A percentile compares a stretch with the other conserved stretches of the same genome.
These are phyloP conservation scores for Rutstroemia sp. DNA, from an alignment of 2,329 filamentous ascomycete species.

Conservation along the genomic window DNA sequence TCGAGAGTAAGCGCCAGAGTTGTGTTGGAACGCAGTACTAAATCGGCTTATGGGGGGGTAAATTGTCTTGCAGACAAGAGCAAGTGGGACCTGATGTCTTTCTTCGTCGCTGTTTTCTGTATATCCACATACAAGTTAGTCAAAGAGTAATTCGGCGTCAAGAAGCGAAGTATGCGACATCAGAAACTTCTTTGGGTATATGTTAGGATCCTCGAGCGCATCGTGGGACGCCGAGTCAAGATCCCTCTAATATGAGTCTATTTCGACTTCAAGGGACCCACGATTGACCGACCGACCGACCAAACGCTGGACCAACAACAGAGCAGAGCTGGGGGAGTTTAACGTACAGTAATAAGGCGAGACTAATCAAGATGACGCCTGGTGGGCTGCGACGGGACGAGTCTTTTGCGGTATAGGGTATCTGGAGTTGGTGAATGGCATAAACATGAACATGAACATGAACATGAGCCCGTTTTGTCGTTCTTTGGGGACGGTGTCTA, in stretches of 20 bases:
- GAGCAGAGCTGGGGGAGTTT: too few species aligned
- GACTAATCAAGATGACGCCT: too few species aligned
- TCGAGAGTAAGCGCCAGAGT: slow-evolving; percentile 3
- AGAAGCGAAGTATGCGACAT: not conserved
- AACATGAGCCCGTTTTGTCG: too few species aligned
- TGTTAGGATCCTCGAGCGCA: not conserved
- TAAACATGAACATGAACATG: too few species aligned
- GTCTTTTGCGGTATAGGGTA: too few species aligned
- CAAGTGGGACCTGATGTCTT: not conserved
- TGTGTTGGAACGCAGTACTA: not conserved
- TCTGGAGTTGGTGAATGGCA: too few species aligned
- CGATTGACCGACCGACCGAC: not conserved
- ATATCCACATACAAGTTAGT: not conserved
- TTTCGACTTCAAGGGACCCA: not conserved
- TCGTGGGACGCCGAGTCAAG: not conserved
- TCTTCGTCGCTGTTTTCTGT: not conserved
- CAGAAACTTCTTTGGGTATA: not conserved
- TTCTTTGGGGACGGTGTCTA: too few species aligned
- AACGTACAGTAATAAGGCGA: too few species aligned
- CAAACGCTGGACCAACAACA: not conserved
- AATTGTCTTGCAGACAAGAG: not conserved
- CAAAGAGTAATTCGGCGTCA: not conserved
- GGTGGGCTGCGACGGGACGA: too few species aligned
- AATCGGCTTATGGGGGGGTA: not conserved
- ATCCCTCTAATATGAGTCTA: not conserved